phyloP scores from a whole-genome alignment of 768 basidiomycete genomes.

The Boletus speciosus region DNA sequence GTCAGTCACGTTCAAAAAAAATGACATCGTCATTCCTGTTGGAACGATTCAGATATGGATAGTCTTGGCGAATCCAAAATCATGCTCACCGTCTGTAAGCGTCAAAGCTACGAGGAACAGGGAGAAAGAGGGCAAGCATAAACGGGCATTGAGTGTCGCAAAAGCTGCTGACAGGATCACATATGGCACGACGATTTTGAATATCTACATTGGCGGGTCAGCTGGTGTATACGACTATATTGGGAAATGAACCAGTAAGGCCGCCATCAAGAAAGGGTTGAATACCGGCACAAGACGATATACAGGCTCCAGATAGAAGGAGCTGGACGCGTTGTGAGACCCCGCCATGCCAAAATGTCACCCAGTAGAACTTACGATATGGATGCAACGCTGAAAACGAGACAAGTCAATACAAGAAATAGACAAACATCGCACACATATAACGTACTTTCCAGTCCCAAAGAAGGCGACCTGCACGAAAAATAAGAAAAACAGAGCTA shows the following conservation, averaged over 20 bases:
- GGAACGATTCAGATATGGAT: background rate
- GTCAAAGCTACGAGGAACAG: slow-evolving; percentile 74
- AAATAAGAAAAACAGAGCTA: slow-evolving; percentile 79
- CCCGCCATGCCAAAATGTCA: background rate
- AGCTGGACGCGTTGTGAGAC: slow-evolving; percentile 35
- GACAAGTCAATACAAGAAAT: background rate
- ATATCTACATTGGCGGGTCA: slow-evolving; percentile 44
- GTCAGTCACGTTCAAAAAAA: slow-evolving; percentile 82
- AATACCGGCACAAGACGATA: slow-evolving; percentile 85
- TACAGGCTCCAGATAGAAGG: slow-evolving; percentile 85
- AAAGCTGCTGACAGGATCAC: slow-evolving; percentile 69
- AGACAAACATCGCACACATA: background rate
- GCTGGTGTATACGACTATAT: background rate
- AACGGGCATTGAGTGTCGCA: slow-evolving; percentile 61
- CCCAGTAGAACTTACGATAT: slow-evolving; percentile 56
- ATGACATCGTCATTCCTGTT: slow-evolving; percentile 75
- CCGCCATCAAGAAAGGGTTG: slow-evolving; percentile 79
- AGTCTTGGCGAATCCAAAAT: background rate
- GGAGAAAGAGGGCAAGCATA: slow-evolving; percentile 74
- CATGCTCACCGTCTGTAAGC: slow-evolving; percentile 32
- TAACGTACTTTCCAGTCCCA: slow-evolving; percentile 74
- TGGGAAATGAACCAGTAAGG: slow-evolving; percentile 50
- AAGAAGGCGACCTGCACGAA: slow-evolving; percentile 87
- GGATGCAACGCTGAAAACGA: slow-evolving; percentile 60
- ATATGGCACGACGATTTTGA: slow-evolving; percentile 82